phyloP scores from a whole-genome alignment of 2,329 filamentous ascomycete species.

The Claviceps sp. region DNA sequence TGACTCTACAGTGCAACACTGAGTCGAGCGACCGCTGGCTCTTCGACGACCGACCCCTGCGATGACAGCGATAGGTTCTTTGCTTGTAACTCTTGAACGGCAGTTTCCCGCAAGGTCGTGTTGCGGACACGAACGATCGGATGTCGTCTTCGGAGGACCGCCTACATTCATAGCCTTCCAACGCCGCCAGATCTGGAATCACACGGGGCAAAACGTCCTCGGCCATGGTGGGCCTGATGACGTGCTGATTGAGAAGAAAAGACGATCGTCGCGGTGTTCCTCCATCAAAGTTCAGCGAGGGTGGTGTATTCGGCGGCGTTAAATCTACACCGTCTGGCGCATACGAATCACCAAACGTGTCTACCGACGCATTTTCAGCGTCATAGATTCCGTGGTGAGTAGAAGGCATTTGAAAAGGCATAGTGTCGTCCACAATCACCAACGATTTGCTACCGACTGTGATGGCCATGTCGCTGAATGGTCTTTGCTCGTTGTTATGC shows the following conservation, averaged over 20 bases:
- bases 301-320: slow-evolving; percentile 50
- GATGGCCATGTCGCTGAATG: slow-evolving; percentile 42
- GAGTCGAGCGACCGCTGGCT: slow-evolving; percentile 38
- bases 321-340: slow-evolving; percentile 35
- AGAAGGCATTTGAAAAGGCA: slow-evolving; percentile 32
- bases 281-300: slow-evolving; percentile 26
- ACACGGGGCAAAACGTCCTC: slow-evolving; percentile 32
- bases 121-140: slow-evolving; percentile 18
- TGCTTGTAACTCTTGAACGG: slow-evolving; percentile 13
- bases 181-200: slow-evolving; percentile 30
- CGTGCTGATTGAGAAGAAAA: slow-evolving; percentile 36
- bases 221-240: slow-evolving; percentile 22
- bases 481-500: slow-evolving; percentile 22
- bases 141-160: slow-evolving; percentile 20
- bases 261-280: slow-evolving; percentile 42
- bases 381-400: slow-evolving; percentile 33
- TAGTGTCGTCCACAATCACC: slow-evolving; percentile 65
- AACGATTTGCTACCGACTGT: slow-evolving; percentile 82
- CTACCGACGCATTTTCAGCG: slow-evolving; percentile 31
- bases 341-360: slow-evolving; percentile 40
- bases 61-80: slow-evolving; percentile 23
- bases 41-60: slow-evolving; percentile 32
- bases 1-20: slow-evolving; percentile 39
- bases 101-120: slow-evolving; percentile 13
- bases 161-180: slow-evolving; percentile 16